Base-by-base conservation (phyloP, 306 rosid genomes). In the Cicer chorassanicum region DNA sequence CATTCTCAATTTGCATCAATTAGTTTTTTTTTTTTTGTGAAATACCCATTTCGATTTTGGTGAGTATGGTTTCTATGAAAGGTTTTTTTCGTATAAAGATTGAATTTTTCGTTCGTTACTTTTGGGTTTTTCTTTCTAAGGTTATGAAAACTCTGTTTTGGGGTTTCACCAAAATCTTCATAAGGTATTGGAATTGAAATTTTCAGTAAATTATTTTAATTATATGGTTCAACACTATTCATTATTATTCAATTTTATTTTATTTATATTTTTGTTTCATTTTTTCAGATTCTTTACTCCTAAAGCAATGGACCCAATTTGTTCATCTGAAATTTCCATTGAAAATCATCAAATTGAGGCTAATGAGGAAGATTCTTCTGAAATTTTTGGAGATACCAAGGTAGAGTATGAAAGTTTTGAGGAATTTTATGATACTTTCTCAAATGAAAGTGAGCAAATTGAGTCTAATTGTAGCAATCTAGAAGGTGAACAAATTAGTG, bases 71-170 rank as follows among this genome's bases (percentile, higher is more conserved):
- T 62, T 84, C 42, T 45, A 13, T 2, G 16, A 74, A 76, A 71
- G 84, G 45, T 2, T 69, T 75, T 72, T 73, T 79, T 15, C 71
- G 39, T 12, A 45, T 16, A 78, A 86, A 83, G 49, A 74, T 84
- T 80, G 76, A 67, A 61, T 61, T 63, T 51, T 77, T 81, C 6
- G 57, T 71, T 36, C 68, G 71, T 50, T 77, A 78, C 70, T 82
- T 84, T 75, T 81, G 81, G 62, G 61, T 73, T 21, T 82, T 86
- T 66, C 59, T 91, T 56, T 88, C 88, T 18, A 69, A 84, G 54
- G 78, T 89, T 29, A 69, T 83, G 72, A 56, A 67, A 68, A 51
- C 88, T 80, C 81, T 94, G 77, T 80, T 87, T 76, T 65, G 85
- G 66, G 71, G 82, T 38, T 70, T 89, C 78, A 44, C 21, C 79